Conservation (phyloP, 2,329 filamentous ascomycete species). For the Aspergillus glaucus region DNA sequence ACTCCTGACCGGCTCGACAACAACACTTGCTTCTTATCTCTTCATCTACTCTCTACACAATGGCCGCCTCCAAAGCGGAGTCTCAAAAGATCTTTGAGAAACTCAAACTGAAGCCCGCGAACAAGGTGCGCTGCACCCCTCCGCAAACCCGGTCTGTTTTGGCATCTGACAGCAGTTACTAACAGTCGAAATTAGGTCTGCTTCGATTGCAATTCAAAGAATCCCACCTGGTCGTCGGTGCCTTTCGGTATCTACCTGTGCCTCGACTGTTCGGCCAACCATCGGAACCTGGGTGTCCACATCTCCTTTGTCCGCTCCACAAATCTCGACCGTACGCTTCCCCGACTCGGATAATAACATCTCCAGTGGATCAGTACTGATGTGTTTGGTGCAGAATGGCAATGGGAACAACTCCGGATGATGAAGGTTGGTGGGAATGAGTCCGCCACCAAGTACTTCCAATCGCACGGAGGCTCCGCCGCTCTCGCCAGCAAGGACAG, state of each 20-base stretch:
- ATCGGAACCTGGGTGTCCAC: constrained; percentile 95
- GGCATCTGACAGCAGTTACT: background rate
- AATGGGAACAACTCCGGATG: constrained; percentile 94
- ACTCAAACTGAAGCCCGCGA: constrained; percentile 86
- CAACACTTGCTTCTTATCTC: background rate
- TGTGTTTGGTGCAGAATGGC: constrained; percentile 61
- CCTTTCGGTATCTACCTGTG: constrained; percentile 97
- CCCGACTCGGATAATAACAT: background rate
- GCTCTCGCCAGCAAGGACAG: constrained; percentile 93
- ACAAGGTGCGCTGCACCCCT: constrained; percentile 63
- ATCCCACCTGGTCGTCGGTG: constrained; percentile 96
- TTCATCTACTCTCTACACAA: constrained; percentile 24
- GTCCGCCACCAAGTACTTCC: constrained; percentile 96
- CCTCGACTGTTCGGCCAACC: constrained; percentile 93
- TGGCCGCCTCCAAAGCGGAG: constrained; percentile 82
- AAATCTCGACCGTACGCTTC: constrained; percentile 85
- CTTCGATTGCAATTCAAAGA: constrained; percentile 97
- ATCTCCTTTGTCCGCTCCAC: constrained; percentile 98
- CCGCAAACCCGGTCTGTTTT: constrained; percentile 9
- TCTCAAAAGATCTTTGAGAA: constrained; percentile 98
- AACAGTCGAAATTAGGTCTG: constrained; percentile 60
- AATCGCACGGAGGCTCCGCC: constrained; percentile 88
- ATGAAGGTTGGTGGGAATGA: constrained; percentile 99
- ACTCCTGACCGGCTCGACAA: constrained; percentile 1
- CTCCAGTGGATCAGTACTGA: constrained; percentile 15